A percentile compares a stretch with the other conserved stretches of the same genome.
Evolutionary conservation across 163 green algal genomes (phyloP).

Genomic region (Scenedesmus sp.): DNA sequence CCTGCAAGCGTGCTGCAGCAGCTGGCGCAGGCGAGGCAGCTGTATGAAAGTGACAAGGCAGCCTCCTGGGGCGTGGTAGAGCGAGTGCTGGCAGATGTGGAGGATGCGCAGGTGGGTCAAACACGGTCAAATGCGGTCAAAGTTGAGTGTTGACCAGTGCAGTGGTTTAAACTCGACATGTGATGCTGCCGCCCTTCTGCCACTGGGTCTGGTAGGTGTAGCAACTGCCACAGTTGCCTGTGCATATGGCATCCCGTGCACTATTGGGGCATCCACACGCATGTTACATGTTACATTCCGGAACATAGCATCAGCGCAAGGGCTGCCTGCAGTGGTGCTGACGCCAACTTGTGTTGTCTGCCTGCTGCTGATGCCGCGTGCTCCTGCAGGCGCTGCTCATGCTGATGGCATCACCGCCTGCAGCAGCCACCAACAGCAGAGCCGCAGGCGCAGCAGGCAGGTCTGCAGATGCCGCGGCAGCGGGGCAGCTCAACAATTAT

Average conservation of each 20-base stretch:
- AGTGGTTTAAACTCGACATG: no score
- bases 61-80: slow-evolving; percentile 25
- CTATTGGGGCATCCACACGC: no score
- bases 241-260: no score
- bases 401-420: slow-evolving; percentile 31
- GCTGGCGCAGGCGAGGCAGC: slow-evolving; percentile 16
- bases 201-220: no score
- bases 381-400: slow-evolving; percentile 35
- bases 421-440: not conserved
- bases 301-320: not conserved
- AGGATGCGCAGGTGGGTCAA: slow-evolving; percentile 33
- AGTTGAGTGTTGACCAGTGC: not conserved
- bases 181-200: no score
- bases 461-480: not conserved
- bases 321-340: not conserved
- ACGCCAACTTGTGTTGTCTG: not conserved
- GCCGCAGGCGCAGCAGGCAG: not conserved
- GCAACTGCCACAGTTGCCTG: no score
- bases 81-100: slow-evolving; percentile 46
- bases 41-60: slow-evolving; percentile 15
- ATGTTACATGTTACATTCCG: not conserved
- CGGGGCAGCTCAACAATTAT: not conserved
- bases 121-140: not conserved
- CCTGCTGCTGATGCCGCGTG: not conserved
- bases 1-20: slow-evolving; percentile 33